Base-by-base conservation (phyloP, 495 filamentous ascomycete species). In the Daldinia caldariorum region DNA sequence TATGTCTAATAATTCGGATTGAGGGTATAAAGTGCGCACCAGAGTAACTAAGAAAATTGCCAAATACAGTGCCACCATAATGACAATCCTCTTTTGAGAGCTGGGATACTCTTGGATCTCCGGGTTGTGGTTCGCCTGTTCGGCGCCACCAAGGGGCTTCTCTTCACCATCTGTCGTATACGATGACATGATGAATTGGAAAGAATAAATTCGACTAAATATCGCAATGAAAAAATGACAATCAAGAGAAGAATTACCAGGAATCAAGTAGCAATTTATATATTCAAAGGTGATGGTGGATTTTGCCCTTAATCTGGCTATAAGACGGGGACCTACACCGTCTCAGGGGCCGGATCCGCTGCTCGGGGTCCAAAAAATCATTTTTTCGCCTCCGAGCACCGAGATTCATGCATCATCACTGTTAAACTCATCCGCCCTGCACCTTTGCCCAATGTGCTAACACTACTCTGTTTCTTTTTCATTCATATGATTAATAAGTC, bases 41-140 rank as follows among this genome's bases (percentile, higher is more conserved):
- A 69, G 43, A 58, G 31, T 69, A 14, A 61, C 54, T 5, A 69
- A 54, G 58, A 69, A 69, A 7, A 43, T 5, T 0, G 66, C 66
- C 43, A 69, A 54, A 18, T 69, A 69, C 14, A 69, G 43, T 26
- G 66, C 59, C 1, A 9, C 8, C 60, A 69, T 63, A 8, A 69
- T 63, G 0, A 63, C 4, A 29, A 63, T 41, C 9, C 60, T 45
- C 20, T 63, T 69, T 29, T 63, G 20, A 13, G 12, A 59, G 22
- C 54, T 63, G 0, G 66, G 66, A 38, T 69, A 69, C 26, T 57
- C 43, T 8, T 18, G 7, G 13, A 4, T 16, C 1, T 53, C 34
- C 14, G 7, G 14, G 0, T 54, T 41, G 39, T 10, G 18, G 6
- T 7, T 31, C 34, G 43, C n/a, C 29, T 63, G 41, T 6, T 26